Conservation (phyloP, 805 yeast species). For the Teunomyces pallodes region DNA sequence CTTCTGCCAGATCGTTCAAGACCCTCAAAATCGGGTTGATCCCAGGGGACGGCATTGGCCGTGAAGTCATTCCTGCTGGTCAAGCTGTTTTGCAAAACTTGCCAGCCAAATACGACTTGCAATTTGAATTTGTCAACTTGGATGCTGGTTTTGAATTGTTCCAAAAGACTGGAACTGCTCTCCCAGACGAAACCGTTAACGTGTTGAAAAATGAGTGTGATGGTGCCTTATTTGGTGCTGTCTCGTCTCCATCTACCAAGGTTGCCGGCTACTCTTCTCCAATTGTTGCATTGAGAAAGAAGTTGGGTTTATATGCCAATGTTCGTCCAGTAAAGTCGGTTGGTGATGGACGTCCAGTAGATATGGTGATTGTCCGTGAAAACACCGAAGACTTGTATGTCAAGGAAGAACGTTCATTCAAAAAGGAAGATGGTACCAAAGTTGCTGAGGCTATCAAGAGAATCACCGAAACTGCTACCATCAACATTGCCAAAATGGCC, state of each 20-base stretch:
- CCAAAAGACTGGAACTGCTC: constrained; percentile 91
- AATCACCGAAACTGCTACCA: constrained; percentile 84
- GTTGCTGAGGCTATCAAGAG: constrained; percentile 98
- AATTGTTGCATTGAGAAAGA: constrained; percentile 96
- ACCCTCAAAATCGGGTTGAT: constrained; percentile 60
- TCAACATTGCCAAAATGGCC: constrained; percentile 86
- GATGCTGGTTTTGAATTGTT: constrained; percentile 95
- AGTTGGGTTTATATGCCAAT: constrained; percentile 90
- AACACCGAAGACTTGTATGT: constrained; percentile 97
- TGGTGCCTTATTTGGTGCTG: constrained; percentile 98
- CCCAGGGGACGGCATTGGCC: constrained; percentile 98
- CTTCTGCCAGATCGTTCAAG: constrained; percentile 30
- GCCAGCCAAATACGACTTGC: constrained; percentile 70
- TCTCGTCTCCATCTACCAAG: constrained; percentile 88
- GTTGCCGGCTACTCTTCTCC: constrained; percentile 98
- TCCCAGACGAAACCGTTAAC: constrained; percentile 89
- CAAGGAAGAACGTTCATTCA: constrained; percentile 82
- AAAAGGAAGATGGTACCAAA: constrained; percentile 75
- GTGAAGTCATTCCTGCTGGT: constrained; percentile 98
- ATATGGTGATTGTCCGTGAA: constrained; percentile 97
- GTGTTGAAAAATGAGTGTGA: constrained; percentile 78
- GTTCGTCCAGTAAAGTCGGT: constrained; percentile 97
- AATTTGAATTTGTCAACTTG: constrained; percentile 82
- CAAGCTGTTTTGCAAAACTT: constrained; percentile 79
- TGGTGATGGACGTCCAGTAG: constrained; percentile 85